Base-by-base conservation (phyloP, 257 asterid genomes). In the Solanum pinnatisectum region DNA sequence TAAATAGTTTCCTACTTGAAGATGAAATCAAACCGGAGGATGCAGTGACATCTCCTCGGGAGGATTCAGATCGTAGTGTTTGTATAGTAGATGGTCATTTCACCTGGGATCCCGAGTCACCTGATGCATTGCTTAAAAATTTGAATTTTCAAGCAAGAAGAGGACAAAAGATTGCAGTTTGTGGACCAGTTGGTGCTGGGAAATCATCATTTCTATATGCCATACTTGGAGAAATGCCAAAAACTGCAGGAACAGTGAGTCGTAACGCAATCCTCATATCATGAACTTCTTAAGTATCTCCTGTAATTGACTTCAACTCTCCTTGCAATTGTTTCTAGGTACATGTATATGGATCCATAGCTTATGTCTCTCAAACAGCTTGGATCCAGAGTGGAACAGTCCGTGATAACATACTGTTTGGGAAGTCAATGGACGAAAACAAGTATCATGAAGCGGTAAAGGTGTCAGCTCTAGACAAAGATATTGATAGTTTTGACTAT, bases 341-440 rank as follows among this genome's bases (percentile, higher is more conserved):
- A 87, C 90, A 90, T 46, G 92, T 92, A 70, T 30, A 44, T 83
- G 98, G 98, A 86, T 91, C 97, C 30, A 86, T 92, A 67, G 98
- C 98, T 52, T 96, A 96, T 87, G 98, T 96, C 72, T 93, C 98
- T 81, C 98, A 96, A 87, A 90, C 93, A 36, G 89, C 96, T 20
- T 96, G 98, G 97, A 96, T 96, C 67, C 98, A 96, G 46, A 94
- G 98, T 86, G 98, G 98, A 87, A 95, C 95, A 1, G 67, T 96
- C 30, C 95, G 95, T 2, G 98, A 94, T 36, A 96, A 94, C 36
- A 93, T 96, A 87, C 94, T 96, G 44, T 96, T 88, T 16, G 98
- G 98, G 14, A 95, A 91, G 95, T 90, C 90, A 40, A 93, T 94
- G 95, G 94, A 95, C 56, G 89, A 89, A 84, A 35, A 49, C 44